Conservation (phyloP, 192 early-diverging fungal species). For the Glomus cerebriforme region DNA sequence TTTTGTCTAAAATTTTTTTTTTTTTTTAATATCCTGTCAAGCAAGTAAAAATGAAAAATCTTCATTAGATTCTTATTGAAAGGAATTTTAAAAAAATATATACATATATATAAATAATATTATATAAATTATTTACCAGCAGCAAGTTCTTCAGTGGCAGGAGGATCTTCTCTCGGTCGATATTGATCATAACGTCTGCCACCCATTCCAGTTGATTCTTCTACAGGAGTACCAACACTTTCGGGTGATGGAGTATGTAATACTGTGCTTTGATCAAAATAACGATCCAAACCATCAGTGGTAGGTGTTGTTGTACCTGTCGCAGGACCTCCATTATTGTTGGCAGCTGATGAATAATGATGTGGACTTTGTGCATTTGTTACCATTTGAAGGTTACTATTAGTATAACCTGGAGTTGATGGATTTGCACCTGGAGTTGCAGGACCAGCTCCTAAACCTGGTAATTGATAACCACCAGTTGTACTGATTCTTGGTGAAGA, state of each 20-base stretch:
- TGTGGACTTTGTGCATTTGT: constrained; percentile 31
- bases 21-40: not conserved
- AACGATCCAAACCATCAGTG: constrained; percentile 23
- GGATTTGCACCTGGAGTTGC: constrained; percentile 10
- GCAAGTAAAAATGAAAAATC: not conserved
- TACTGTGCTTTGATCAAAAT: constrained; percentile 23
- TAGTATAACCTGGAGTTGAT: constrained; percentile 21
- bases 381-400: constrained; percentile 28
- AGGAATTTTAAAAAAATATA: not conserved
- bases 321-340: constrained; percentile 11
- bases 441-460: constrained; percentile 18
- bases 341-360: constrained; percentile 1
- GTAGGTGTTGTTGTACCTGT: constrained; percentile 23
- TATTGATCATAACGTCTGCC: constrained; percentile 30
- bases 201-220: not conserved
- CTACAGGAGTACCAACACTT: constrained; percentile 5
- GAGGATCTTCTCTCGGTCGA: constrained; percentile 1
- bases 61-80: not conserved
- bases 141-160: not conserved
- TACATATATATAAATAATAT: not conserved
- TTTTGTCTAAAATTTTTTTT: not conserved
- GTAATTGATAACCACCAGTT: constrained; percentile 20
- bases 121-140: not conserved
- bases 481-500: constrained; percentile 23
- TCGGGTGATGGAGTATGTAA: constrained; percentile 26